A percentile compares a stretch with the other conserved stretches of the same genome.
phyloP scores from a whole-genome alignment of 345 rosid species.

The Erucastrum elatum region DNA sequence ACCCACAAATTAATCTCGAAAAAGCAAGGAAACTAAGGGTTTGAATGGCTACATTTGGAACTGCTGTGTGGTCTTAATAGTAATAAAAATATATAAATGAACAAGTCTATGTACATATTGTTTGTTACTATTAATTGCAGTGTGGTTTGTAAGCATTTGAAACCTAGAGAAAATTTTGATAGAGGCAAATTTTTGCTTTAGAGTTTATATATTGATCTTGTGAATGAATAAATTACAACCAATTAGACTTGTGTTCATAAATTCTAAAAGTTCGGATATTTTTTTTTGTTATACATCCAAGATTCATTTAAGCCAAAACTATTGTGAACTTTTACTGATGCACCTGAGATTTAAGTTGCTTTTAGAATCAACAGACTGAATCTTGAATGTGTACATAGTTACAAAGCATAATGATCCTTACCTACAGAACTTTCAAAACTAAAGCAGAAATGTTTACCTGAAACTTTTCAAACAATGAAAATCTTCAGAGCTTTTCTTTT shows the following conservation, averaged over 20 bases:
- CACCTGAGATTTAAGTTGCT: neutral
- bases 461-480: neutral
- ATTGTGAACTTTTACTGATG: neutral
- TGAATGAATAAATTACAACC: neutral
- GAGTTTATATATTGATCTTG: neutral
- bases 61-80: too few relatives aligned
- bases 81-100: too few relatives aligned
- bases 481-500: neutral
- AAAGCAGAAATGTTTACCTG: neutral
- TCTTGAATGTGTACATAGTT: conserved; percentile 16
- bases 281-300: neutral
- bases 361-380: neutral
- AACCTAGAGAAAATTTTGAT: too few relatives aligned
- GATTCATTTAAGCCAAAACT: neutral
- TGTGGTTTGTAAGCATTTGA: too few relatives aligned
- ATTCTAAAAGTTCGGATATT: too few relatives aligned
- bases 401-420: conserved; percentile 12
- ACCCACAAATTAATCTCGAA: too few relatives aligned
- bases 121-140: too few relatives aligned
- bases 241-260: too few relatives aligned
- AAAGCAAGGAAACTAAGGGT: too few relatives aligned
- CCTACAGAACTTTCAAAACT: conserved; percentile 18
- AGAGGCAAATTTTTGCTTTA: neutral
- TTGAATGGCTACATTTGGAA: too few relatives aligned
- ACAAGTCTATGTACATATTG: too few relatives aligned